phyloP scores from a whole-genome alignment of 805 yeast species.

The Candida odintsovae region DNA sequence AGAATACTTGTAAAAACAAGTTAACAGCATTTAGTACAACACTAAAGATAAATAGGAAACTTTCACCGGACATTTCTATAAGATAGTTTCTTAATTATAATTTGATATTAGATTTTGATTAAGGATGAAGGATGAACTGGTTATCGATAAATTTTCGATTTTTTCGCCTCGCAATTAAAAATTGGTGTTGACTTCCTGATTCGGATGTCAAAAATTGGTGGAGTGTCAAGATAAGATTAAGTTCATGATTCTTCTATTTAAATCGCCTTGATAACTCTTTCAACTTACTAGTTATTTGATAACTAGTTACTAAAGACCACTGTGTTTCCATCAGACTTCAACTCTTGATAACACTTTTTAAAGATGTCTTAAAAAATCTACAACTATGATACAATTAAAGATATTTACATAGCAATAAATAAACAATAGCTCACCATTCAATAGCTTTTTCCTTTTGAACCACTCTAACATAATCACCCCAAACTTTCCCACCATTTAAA shows the following conservation, averaged over 20 bases:
- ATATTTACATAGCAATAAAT: not conserved
- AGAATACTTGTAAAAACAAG: constrained; percentile 87
- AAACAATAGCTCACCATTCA: constrained; percentile 36
- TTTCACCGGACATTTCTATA: not conserved
- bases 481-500: constrained; percentile 56
- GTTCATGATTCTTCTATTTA: too few relatives aligned
- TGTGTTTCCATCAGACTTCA: too few relatives aligned
- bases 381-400: too few relatives aligned
- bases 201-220: constrained; percentile 3
- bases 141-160: not conserved
- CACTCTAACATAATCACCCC: constrained; percentile 62
- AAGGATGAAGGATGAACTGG: not conserved
- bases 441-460: constrained; percentile 48
- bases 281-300: too few relatives aligned
- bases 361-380: too few relatives aligned
- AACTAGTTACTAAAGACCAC: too few relatives aligned
- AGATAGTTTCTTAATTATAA: too few relatives aligned
- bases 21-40: constrained; percentile 82
- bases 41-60: constrained; percentile 63
- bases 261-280: too few relatives aligned
- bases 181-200: constrained; percentile 10
- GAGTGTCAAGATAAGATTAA: not conserved
- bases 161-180: not conserved
- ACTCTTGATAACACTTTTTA: too few relatives aligned
- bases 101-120: too few relatives aligned